Evolutionary conservation across 2,329 filamentous ascomycete species (phyloP).

Genomic region (Penicillium sp.): DNA sequence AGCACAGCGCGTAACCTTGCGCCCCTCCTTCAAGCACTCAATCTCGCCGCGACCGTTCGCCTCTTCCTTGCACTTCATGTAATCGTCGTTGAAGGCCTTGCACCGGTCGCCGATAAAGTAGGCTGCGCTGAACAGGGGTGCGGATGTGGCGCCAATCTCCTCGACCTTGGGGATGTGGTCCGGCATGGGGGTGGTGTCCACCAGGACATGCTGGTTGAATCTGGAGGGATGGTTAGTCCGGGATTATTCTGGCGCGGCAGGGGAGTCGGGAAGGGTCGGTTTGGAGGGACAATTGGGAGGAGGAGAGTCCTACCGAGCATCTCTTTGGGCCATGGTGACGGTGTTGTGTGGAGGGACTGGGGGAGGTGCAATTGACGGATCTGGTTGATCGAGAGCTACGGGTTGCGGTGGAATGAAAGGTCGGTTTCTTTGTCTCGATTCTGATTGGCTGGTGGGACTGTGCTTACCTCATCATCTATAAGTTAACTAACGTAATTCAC

Average conservation of each 20-base stretch:
- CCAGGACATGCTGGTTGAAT: slow-evolving; percentile 90
- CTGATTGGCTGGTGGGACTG: slow-evolving; percentile 33
- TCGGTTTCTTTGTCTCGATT: slow-evolving; percentile 32
- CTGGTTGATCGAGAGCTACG: slow-evolving; percentile 25
- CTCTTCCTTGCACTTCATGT: slow-evolving; percentile 99
- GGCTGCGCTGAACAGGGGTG: slow-evolving; percentile 83
- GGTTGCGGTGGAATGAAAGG: slow-evolving; percentile 32
- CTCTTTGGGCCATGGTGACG: slow-evolving; percentile 33
- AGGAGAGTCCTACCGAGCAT: slow-evolving; percentile 30
- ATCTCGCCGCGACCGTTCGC: slow-evolving; percentile 86
- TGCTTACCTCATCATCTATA: slow-evolving; percentile 22
- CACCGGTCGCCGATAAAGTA: slow-evolving; percentile 98
- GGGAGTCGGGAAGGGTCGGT: slow-evolving; percentile 1
- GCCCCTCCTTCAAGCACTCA: slow-evolving; percentile 93
- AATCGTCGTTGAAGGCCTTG: slow-evolving; percentile 96
- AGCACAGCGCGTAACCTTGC: slow-evolving; percentile 94
- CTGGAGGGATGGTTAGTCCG: slow-evolving; percentile 51
- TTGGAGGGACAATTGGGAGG: neutral
- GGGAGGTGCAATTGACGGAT: slow-evolving; percentile 21
- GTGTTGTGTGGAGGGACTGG: slow-evolving; percentile 17
- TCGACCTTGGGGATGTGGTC: slow-evolving; percentile 87
- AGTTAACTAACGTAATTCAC: neutral
- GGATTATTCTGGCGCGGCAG: neutral
- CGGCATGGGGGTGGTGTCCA: slow-evolving; percentile 94
- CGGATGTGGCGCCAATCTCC: slow-evolving; percentile 90